phyloP scores from a whole-genome alignment of 208 protist genomes.

The Leishmania amazonensis region DNA sequence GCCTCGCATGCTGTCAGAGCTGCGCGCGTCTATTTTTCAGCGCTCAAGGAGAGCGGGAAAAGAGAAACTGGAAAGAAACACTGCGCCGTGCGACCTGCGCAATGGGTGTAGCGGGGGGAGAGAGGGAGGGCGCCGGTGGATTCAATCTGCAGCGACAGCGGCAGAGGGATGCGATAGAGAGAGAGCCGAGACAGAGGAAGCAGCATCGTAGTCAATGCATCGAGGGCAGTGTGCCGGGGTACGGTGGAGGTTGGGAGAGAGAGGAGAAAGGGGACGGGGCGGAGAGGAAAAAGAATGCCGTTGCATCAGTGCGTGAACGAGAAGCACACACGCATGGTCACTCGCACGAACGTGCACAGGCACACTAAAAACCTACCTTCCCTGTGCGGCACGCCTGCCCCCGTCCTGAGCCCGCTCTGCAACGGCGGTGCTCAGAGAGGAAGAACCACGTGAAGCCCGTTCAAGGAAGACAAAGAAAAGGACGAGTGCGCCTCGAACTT shows the following conservation, averaged over 20 bases:
- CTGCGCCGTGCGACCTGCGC: background rate
- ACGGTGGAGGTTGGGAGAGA: background rate
- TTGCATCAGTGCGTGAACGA: background rate
- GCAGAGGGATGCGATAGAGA: background rate
- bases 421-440: background rate
- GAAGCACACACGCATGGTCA: background rate
- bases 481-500: background rate
- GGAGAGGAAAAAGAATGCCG: background rate
- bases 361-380: background rate
- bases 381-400: background rate
- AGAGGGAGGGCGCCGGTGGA: background rate
- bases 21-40: slow-evolving; percentile 16
- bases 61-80: background rate
- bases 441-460: background rate
- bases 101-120: background rate
- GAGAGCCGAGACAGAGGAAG: background rate
- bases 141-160: background rate
- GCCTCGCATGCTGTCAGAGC: slow-evolving; percentile 23
- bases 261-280: background rate
- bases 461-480: background rate
- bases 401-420: background rate
- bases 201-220: background rate
- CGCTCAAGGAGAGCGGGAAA: background rate
- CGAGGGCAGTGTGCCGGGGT: background rate
- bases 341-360: background rate